A percentile compares a stretch with the other conserved stretches of the same genome.
phyloP scores from a whole-genome alignment of 208 protist species.

The Angomonas deanei region DNA sequence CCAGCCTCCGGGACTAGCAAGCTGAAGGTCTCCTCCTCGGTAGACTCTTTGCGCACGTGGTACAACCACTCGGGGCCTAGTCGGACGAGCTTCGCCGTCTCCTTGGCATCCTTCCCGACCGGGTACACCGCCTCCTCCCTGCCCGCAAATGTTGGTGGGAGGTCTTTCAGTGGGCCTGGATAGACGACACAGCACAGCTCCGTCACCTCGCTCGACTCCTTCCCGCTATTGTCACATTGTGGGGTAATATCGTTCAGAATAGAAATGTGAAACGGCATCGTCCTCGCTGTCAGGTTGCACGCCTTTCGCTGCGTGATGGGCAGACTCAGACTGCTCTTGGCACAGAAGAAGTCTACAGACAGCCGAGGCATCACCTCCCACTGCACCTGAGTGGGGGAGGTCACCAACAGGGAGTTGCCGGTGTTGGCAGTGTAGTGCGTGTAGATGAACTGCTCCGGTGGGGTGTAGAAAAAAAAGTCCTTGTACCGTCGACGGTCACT shows the following conservation, averaged over 20 bases:
- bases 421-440: conserved; percentile 49
- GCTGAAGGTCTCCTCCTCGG: conserved; percentile 64
- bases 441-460: conserved; percentile 46
- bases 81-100: neutral
- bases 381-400: conserved; percentile 20
- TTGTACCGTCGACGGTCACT: conserved; percentile 23
- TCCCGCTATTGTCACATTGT: neutral
- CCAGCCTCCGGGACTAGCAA: conserved; percentile 66
- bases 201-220: conserved; percentile 10
- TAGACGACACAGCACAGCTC: conserved; percentile 81
- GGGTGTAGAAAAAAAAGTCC: conserved; percentile 75
- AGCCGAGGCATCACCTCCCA: conserved; percentile 61
- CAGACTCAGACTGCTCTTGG: conserved; percentile 11
- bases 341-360: conserved; percentile 61
- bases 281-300: conserved; percentile 33
- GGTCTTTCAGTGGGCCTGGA: conserved; percentile 36
- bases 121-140: neutral
- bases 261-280: conserved; percentile 66
- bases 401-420: conserved; percentile 32
- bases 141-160: conserved; percentile 36
- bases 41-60: conserved; percentile 70
- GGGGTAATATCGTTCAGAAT: conserved; percentile 38
- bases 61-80: conserved; percentile 74
- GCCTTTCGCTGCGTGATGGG: conserved; percentile 33
- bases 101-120: neutral